Evolutionary conservation across 345 rosid species (phyloP), one percentile per base, ranked within the genome.

Genomic region (Nephelium lappaceum): DNA sequence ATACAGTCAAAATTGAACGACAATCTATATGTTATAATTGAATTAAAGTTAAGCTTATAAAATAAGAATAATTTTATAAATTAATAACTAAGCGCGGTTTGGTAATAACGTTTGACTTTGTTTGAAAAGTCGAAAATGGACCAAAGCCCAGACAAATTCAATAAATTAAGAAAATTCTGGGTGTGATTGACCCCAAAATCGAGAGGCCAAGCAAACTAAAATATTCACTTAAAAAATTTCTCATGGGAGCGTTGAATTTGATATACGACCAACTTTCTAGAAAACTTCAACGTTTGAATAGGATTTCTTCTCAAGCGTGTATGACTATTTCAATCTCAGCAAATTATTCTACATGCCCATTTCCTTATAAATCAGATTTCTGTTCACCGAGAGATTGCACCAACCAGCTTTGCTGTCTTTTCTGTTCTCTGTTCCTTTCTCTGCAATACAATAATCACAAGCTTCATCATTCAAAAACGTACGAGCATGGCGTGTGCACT

Each of bases 401-500:
- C 45, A 66, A 66, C 21, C 47, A 49, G 19, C 10, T 31, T 43
- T 42, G 45, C 57, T 23, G 23, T 43, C 57, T 69, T 42, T 16
- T n/a, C n/a, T 8, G 0, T 3, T 4, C 58, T 53, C 8, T 27
- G 31, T 31, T 53, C 18, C 58, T 53, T 16, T 16, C n/a, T 53
- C 58, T 53, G 58, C 24, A 21, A 21, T 9, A 23, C 25, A 60
- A 8, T 6, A 60, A 53, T 53, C 64, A 21, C 64, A 7, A 60
- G 27, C 64, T 19, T 8, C 7, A 60, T 6, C 12, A 21, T 15
- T 3, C 21, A 0, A 68, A 38, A 80, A 60, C 27, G 55, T 18
- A 18, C 43, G 11, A 65, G 10, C 12, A 89, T 91, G 94, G 88
- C 89, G 3, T 82, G 78, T 25, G 12, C 81, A 36, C 69, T 88